Evolutionary conservation across 257 asterid species (phyloP), one percentile per base, ranked within the genome.

Genomic region (Scutellaria minor): DNA sequence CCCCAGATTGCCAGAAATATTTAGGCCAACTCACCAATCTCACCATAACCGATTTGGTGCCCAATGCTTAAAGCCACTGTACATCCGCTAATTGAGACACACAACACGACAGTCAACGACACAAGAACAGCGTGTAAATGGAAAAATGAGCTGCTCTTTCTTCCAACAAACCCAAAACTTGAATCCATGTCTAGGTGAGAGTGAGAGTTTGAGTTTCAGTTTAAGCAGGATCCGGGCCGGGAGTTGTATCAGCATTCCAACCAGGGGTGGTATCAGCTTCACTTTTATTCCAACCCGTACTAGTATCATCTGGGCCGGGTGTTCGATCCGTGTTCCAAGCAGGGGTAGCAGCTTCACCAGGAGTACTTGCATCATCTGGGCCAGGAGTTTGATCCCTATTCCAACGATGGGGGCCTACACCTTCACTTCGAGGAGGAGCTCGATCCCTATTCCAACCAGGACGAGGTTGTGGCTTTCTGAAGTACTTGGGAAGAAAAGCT

Each of bases 401-500:
- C 82, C 77, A 74, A 13, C 60, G 51, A 0, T 66, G 81, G 1
- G 83, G 18, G 18, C 18, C 75, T n/a, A 76, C 78, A 6, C 80
- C 59, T 3, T 81, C 80, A 13, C 42, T 68, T 2, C 82, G 77
- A 51, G 64, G 58, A 11, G 85, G 76, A 7, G 82, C 70, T 4
- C 73, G 77, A 20, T 79, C 89, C 64, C 77, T 80, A 73, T 73
- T 82, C 91, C 87, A 82, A 6, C 83, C 91, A 18, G 82, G 73
- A 44, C 90, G 93, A 37, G 95, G 81, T 69, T 79, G 93, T n/a
- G 78, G 82, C 83, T 75, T 85, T 46, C 31, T 83, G 80, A 89
- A 94, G 79, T 94, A 94, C 75, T 88, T 91, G 0, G 79, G 77
- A 37, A 82, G 63, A 48, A 91, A 94, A 7, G 83, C 42, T n/a